These are phyloP conservation scores for Syncephalastrum monosporum DNA, from an alignment of 371 early-diverging fungal genomes.

Conservation along the genomic window DNA sequence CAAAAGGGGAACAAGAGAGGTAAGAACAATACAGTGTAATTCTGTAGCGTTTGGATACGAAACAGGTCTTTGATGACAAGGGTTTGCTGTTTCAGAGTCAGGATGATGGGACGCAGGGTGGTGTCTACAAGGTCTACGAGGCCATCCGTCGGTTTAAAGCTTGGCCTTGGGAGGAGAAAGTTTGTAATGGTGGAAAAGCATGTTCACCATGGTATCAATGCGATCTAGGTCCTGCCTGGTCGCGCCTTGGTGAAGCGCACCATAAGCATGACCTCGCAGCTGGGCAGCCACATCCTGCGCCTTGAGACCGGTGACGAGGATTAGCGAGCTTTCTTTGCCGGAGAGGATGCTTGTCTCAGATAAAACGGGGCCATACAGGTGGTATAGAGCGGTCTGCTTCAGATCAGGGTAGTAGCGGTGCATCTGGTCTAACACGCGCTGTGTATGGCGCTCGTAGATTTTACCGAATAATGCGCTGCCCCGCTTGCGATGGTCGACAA, in stretches of 20 bases:
- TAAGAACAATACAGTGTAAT: no score
- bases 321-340: constrained; percentile 31
- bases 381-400: constrained; percentile 32
- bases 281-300: constrained; percentile 28
- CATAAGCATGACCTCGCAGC: constrained; percentile 30
- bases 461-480: constrained; percentile 32
- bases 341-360: constrained; percentile 24
- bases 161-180: constrained; percentile 13
- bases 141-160: not conserved
- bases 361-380: constrained; percentile 33
- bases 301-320: constrained; percentile 29
- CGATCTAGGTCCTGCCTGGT: constrained; percentile 20
- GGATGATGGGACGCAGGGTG: no score
- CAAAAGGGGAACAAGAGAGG: no score
- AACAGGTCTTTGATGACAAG: no score
- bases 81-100: no score
- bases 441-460: constrained; percentile 35
- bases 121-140: no score
- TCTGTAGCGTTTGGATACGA: no score
- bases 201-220: constrained; percentile 5
- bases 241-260: constrained; percentile 43
- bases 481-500: constrained; percentile 62
- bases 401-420: constrained; percentile 28
- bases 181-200: constrained; percentile 11
- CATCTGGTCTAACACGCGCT: constrained; percentile 30